A percentile compares a stretch with the other conserved stretches of the same genome.
Conservation (phyloP, 2,329 filamentous ascomycete genomes). For the Neurospora crassa region DNA sequence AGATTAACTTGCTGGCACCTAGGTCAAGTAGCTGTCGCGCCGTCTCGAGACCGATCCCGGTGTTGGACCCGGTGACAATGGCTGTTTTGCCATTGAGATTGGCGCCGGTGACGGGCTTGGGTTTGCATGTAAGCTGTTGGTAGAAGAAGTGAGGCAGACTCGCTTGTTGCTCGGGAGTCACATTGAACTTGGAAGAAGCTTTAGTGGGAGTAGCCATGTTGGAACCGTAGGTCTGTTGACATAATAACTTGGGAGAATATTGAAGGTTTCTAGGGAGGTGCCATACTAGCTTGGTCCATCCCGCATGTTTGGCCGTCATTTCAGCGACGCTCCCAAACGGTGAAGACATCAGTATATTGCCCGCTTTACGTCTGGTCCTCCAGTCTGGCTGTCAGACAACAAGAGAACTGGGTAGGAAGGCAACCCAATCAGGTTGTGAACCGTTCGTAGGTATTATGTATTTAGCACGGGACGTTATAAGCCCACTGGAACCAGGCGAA, state of each 20-base stretch:
- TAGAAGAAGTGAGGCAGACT: not conserved
- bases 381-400: not conserved
- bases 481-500: too few relatives aligned
- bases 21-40: conserved; percentile 27
- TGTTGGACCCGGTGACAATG: conserved; percentile 35
- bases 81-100: conserved; percentile 19
- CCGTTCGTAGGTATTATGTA: too few relatives aligned
- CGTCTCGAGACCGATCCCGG: conserved; percentile 32
- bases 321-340: not conserved
- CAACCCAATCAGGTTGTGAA: too few relatives aligned
- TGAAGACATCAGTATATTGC: not conserved
- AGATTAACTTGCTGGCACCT: conserved; percentile 27
- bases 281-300: not conserved
- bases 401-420: too few relatives aligned
- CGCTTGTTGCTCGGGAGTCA: not conserved
- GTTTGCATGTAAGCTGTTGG: conserved; percentile 1
- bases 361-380: not conserved
- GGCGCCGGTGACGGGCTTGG: not conserved
- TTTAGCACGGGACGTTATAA: too few relatives aligned
- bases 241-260: not conserved
- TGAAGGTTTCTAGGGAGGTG: not conserved
- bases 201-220: not conserved
- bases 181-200: not conserved
- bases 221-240: not conserved
- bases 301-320: not conserved